Conservation (phyloP, 768 basidiomycete genomes). For the Mycena kentingensis region DNA sequence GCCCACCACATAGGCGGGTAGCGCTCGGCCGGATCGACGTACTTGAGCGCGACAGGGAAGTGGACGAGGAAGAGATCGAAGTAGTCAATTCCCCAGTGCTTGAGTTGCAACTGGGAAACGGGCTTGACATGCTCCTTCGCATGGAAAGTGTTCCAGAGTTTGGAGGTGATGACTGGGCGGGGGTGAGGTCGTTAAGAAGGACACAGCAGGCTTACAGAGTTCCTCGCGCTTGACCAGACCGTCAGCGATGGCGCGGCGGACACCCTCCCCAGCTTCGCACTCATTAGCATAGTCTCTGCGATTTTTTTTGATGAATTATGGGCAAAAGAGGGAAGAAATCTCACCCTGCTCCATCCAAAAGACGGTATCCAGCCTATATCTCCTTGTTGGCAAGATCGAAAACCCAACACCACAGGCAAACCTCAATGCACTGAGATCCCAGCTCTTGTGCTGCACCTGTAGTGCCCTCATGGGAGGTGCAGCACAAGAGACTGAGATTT, state of each 20-base stretch:
- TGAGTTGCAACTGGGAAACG: conserved; percentile 63
- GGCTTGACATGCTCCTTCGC: conserved; percentile 68
- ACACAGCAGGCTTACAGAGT: conserved; percentile 56
- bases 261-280: conserved; percentile 79
- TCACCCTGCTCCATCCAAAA: conserved; percentile 84
- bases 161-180: conserved; percentile 75
- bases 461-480: too few species aligned
- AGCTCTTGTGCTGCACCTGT: too few species aligned
- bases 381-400: not conserved
- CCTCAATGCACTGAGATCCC: too few species aligned
- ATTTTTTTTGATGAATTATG: not conserved
- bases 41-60: conserved; percentile 81
- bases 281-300: conserved; percentile 63
- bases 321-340: conserved; percentile 37
- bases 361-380: conserved; percentile 83
- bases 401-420: not conserved
- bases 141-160: conserved; percentile 92
- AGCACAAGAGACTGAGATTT: too few species aligned
- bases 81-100: conserved; percentile 78
- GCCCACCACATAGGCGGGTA: conserved; percentile 86
- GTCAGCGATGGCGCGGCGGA: conserved; percentile 74
- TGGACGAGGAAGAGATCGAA: conserved; percentile 83
- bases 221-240: conserved; percentile 89
- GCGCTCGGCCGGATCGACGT: conserved; percentile 72
- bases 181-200: not conserved